A percentile compares a stretch with the other conserved stretches of the same genome.
phyloP scores from a whole-genome alignment of 768 basidiomycete species.

The Suillus brevipes region DNA sequence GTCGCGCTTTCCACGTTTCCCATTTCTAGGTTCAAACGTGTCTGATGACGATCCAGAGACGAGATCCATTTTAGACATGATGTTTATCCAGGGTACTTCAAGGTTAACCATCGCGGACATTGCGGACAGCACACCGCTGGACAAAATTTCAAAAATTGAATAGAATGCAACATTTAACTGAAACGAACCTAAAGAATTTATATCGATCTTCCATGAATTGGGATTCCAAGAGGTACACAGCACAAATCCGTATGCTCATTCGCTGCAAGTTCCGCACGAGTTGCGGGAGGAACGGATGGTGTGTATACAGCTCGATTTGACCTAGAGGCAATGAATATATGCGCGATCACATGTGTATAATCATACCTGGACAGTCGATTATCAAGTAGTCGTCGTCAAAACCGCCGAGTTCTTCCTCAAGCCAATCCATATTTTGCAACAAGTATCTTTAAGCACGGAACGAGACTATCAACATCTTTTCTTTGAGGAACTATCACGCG shows the following conservation, averaged over 20 bases:
- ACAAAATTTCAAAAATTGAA: conserved; percentile 3
- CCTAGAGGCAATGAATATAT: conserved; percentile 45
- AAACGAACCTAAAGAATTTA: conserved; percentile 86
- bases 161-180: conserved; percentile 4
- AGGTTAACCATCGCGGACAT: conserved; percentile 99
- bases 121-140: conserved; percentile 89
- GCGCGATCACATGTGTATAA: conserved; percentile 1
- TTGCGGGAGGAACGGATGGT: conserved; percentile 93
- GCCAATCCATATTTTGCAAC: conserved; percentile 96
- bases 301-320: conserved; percentile 98
- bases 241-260: conserved; percentile 83
- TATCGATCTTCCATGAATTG: conserved; percentile 99
- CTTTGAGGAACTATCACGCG: background rate
- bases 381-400: conserved; percentile 96
- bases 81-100: conserved; percentile 94
- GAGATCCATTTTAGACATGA: conserved; percentile 99
- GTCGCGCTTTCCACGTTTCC: conserved; percentile 70
- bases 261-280: conserved; percentile 75
- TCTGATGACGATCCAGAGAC: conserved; percentile 49
- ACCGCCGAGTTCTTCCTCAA: conserved; percentile 92
- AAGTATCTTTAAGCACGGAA: conserved; percentile 66
- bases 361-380: conserved; percentile 84
- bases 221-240: conserved; percentile 91
- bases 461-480: background rate
- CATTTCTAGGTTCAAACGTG: conserved; percentile 65